phyloP scores from a whole-genome alignment of 1,284 basidiomycete genomes.

The Ganoderma resinaceum region DNA sequence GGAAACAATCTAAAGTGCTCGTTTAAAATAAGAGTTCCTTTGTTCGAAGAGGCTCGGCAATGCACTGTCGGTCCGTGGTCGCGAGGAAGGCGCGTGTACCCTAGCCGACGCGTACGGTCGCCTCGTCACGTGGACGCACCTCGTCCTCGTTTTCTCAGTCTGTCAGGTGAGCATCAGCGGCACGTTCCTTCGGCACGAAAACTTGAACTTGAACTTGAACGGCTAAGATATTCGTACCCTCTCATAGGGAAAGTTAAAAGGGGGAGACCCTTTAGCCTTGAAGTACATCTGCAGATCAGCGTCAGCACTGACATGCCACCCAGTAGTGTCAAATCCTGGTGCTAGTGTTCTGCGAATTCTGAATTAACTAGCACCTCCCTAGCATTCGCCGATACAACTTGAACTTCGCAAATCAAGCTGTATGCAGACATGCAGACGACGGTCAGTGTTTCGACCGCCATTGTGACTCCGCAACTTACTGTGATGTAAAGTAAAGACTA shows the following conservation, averaged over 20 bases:
- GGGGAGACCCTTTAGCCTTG: too few relatives aligned
- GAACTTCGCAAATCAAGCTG: background rate
- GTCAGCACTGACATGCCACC: background rate
- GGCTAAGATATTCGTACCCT: too few relatives aligned
- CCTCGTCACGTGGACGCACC: background rate
- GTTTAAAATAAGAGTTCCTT: background rate
- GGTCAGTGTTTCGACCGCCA: too few relatives aligned
- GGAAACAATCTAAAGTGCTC: background rate
- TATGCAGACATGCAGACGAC: too few relatives aligned
- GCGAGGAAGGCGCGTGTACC: background rate
- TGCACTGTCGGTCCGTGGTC: background rate
- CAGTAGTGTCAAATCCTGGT: background rate
- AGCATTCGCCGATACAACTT: too few relatives aligned
- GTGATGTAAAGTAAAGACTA: too few relatives aligned
- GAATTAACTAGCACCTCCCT: background rate
- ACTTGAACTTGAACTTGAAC: too few relatives aligned
- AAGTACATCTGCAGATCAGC: too few relatives aligned
- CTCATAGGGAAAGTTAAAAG: too few relatives aligned
- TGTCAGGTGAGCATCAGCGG: too few relatives aligned
- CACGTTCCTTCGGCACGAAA: too few relatives aligned
- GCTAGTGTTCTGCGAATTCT: too few relatives aligned
- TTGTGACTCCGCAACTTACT: background rate
- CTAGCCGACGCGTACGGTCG: background rate
- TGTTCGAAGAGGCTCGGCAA: background rate
- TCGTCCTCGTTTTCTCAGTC: background rate